Evolutionary conservation across 192 early-diverging fungal species (phyloP).

Genomic region (Glomus cerebriforme): DNA sequence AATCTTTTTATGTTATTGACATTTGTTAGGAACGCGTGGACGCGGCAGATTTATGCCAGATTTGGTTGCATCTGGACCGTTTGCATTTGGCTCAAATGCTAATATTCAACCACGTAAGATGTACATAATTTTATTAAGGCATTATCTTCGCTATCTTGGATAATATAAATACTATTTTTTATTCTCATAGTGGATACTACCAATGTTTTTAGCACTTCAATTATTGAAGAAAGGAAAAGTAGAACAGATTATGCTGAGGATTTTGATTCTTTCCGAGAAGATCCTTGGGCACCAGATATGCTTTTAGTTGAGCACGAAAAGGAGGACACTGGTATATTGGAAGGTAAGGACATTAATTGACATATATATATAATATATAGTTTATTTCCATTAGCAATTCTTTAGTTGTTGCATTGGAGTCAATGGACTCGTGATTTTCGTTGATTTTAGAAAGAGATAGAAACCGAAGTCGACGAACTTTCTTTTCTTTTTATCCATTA

Average conservation of each 20-base stretch:
- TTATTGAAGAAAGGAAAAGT: conserved; percentile 13
- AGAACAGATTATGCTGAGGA: background rate
- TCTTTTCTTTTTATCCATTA: conserved; percentile 25
- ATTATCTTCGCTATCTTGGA: too few relatives aligned
- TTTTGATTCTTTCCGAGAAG: conserved; percentile 18
- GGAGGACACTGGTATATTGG: conserved; percentile 6
- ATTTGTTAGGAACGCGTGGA: background rate
- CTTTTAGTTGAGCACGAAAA: conserved; percentile 1
- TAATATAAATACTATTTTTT: too few relatives aligned
- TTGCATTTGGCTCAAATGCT: background rate
- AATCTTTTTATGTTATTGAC: background rate
- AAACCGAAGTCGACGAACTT: conserved; percentile 21
- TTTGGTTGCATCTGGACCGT: background rate
- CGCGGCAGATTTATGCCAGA: background rate
- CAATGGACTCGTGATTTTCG: conserved; percentile 13
- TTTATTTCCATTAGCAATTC: conserved; percentile 6
- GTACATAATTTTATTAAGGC: background rate
- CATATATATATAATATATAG: background rate
- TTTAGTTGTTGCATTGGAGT: conserved; percentile 4
- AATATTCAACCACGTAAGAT: background rate
- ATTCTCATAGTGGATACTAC: background rate
- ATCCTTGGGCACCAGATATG: conserved; percentile 23
- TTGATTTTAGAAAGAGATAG: conserved; percentile 25
- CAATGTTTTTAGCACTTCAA: background rate
- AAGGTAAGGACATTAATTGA: background rate